Conservation (phyloP, 73 alveolate species). For the Paramecium octaurelia region DNA sequence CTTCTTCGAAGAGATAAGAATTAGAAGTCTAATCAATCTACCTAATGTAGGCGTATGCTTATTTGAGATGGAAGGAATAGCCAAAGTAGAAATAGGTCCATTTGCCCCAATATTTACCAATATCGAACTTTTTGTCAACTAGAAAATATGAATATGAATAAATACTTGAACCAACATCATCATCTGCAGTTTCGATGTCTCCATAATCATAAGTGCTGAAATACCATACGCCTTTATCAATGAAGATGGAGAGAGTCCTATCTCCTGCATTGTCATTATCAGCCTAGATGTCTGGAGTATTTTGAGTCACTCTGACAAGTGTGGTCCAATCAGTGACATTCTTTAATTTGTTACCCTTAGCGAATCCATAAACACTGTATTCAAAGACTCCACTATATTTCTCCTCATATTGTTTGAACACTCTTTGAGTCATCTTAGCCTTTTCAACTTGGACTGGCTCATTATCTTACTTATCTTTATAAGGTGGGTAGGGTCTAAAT, state of each 20-base stretch:
- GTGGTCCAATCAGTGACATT: neutral
- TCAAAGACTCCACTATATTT: slow-evolving; percentile 48
- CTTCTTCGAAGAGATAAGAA: neutral
- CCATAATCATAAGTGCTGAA: slow-evolving; percentile 41
- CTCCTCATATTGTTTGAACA: neutral
- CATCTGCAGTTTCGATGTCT: slow-evolving; percentile 24
- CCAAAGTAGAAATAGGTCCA: slow-evolving; percentile 52
- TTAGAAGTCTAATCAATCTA: neutral
- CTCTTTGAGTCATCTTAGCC: neutral
- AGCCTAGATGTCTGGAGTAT: slow-evolving; percentile 8
- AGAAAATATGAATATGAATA: neutral
- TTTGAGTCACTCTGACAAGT: slow-evolving; percentile 28
- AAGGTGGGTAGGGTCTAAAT: slow-evolving; percentile 31
- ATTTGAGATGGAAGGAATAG: neutral
- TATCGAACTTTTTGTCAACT: neutral
- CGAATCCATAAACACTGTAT: slow-evolving; percentile 50
- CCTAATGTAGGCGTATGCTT: slow-evolving; percentile 34
- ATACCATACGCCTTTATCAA: neutral
- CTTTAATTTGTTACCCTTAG: neutral
- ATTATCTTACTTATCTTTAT: slow-evolving; percentile 38
- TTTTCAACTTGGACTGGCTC: neutral
- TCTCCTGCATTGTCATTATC: slow-evolving; percentile 42
- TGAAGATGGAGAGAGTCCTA: neutral
- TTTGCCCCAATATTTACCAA: neutral
- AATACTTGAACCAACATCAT: slow-evolving; percentile 1